Evolutionary conservation across 768 basidiomycete species (phyloP), one percentile per base, ranked within the genome.

Genomic region (Amanita subjunquillea): DNA sequence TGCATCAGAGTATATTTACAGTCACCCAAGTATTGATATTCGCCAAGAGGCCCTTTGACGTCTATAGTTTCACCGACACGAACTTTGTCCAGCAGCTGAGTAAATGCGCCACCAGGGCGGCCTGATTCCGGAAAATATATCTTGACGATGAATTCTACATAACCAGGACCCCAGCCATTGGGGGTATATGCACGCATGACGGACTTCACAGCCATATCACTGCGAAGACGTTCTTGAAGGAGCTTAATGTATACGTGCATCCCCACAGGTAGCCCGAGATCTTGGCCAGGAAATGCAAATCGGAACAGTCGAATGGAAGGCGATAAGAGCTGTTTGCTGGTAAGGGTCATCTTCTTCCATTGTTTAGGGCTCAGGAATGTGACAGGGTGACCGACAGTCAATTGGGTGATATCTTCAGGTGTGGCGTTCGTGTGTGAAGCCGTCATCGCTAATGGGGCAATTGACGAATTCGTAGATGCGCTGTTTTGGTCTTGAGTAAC

Each of bases 171-270:
- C 22, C 66, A 63, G 39, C 62, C 57, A 44, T 57, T 58, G 0
- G 81, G 81, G 0, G 80, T 83, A 54, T 82, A 84, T 0, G 80
- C 76, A 12, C 81, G 68, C 54, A 79, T 79, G 0, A 82, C 71
- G 9, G 77, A 41, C 46, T 80, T 72, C 25, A 63, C 59, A 37
- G 51, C 22, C 32, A 49, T 61, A 3, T 53, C 53, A 41, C 61
- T 62, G 3, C 52, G 56, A 8, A 34, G 45, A 1, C 48, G 46
- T 38, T 75, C 74, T 42, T 70, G 60, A 25, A 63, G 60, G 12
- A 82, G 60, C 1, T 80, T 72, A 5, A 77, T 71, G 56, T 76
- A 79, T 42, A 82, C 72, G 56, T 83, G 82, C 49, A 82, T 78
- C 3, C 82, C 81, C n/a, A 73, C 68, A 0, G 76, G 76, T 23